Conservation (phyloP, 768 basidiomycete genomes). For the Boletus subparvulus region DNA sequence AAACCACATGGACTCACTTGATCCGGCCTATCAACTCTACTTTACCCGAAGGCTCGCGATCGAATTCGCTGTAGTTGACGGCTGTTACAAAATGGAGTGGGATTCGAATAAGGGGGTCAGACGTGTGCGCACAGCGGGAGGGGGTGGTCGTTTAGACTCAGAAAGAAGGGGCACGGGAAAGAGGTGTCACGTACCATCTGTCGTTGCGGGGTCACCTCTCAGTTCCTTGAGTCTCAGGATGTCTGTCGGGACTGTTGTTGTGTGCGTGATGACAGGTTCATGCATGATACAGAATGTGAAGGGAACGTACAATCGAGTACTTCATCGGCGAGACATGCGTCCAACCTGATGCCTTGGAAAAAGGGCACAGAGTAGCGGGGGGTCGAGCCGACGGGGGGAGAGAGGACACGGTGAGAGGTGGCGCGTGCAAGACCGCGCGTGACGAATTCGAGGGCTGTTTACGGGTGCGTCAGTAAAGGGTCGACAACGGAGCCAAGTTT, state of each 20-base stretch:
- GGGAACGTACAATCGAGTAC: constrained; percentile 45
- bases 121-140: background rate
- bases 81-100: constrained; percentile 41
- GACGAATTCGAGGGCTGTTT: constrained; percentile 69
- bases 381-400: constrained; percentile 52
- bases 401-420: constrained; percentile 78
- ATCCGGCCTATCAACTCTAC: constrained; percentile 76
- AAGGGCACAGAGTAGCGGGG: constrained; percentile 83
- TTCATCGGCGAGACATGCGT: constrained; percentile 47
- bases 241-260: constrained; percentile 56
- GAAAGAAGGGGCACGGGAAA: too few species aligned
- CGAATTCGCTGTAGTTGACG: constrained; percentile 79
- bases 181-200: constrained; percentile 57
- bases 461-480: background rate
- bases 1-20: constrained; percentile 50
- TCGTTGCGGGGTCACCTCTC: constrained; percentile 52
- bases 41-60: constrained; percentile 62
- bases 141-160: too few species aligned
- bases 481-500: background rate
- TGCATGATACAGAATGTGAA: background rate
- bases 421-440: constrained; percentile 75
- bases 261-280: too few species aligned
- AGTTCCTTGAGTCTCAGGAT: constrained; percentile 57
- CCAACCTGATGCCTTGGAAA: constrained; percentile 76
- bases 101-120: background rate